Evolutionary conservation across 176 grass and related monocot species (phyloP), one percentile per base, ranked within the genome.

Genomic region (Stipa capillata): DNA sequence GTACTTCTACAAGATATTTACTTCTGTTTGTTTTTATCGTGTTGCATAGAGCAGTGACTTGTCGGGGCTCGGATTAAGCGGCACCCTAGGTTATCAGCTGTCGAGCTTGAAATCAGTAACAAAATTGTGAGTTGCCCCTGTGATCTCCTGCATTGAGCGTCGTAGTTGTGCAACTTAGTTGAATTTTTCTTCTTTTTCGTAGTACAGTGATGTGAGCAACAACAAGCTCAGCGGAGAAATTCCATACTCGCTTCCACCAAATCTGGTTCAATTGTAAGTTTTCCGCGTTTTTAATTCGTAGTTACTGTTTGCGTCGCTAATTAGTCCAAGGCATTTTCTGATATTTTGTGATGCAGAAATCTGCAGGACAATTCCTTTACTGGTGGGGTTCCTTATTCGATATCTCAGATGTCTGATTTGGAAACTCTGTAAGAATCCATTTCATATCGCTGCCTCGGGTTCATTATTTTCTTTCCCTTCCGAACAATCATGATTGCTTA

Each of bases 161-260:
- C 29, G 23, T 91, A 54, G 72, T 91, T 84, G 82, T 89, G 56
- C 76, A 93, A 91, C 84, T 81, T 87, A 95, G 89, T 91, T 86
- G 55, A 87, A 85, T 78, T 85, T 40, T 65, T 59, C 65, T 80
- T 83, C 60, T 94, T 89, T 83, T 74, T 79, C 92, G 68, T 95
- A 93, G 90, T 91, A 91, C 90, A 95, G 96, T 67, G 92, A 99
- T 68, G 77, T 91, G 35, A 99, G 96, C 84, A 93, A 91, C 67
- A 99, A 99, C 83, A 95, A 99, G 68, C 82, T 99, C 70, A 73
- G 90, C 7, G 92, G 96, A 13, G 90, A 91, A 68, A 89, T 99
- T 23, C 92, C 92, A 5, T 99, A 93, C 42, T 88, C 94, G 72
- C 96, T 99, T 68, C 96, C 96, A 64, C 96, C 96, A 44, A 99